These are phyloP conservation scores for Stygiomarasmius scandens DNA, from an alignment of 1,284 basidiomycete species.

Conservation along the genomic window DNA sequence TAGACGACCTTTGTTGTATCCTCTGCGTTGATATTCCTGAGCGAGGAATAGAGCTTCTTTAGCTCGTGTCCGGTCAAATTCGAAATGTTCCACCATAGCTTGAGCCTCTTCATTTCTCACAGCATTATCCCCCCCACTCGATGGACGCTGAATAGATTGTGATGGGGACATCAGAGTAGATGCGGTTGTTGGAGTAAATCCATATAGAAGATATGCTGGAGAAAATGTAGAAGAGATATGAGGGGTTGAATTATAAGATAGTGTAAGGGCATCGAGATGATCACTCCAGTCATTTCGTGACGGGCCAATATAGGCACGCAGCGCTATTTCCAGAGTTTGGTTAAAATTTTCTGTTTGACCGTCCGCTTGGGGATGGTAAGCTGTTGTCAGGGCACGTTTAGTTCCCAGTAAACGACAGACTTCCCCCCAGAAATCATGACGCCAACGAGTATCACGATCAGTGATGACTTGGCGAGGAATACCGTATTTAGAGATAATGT, in stretches of 20 bases:
- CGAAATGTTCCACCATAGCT: constrained; percentile 22
- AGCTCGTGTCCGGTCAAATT: constrained; percentile 18
- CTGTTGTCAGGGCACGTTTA: constrained; percentile 22
- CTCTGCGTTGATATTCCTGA: constrained; percentile 22
- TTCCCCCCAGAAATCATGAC: constrained; percentile 8
- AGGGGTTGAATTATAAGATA: constrained; percentile 27
- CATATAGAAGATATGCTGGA: constrained; percentile 27
- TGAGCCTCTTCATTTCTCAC: constrained; percentile 15
- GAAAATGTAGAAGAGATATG: constrained; percentile 25
- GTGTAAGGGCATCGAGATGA: constrained; percentile 20
- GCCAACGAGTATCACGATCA: background rate
- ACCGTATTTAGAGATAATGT: constrained; percentile 30
- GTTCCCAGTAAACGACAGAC: constrained; percentile 20
- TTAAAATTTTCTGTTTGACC: constrained; percentile 36
- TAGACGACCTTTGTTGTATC: constrained; percentile 24
- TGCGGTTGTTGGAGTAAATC: constrained; percentile 23
- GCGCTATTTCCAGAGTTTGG: constrained; percentile 32
- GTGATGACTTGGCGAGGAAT: constrained; percentile 21
- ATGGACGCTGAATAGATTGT: background rate
- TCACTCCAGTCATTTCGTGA: constrained; percentile 20
- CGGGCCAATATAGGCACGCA: constrained; percentile 25
- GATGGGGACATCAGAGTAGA: constrained; percentile 13
- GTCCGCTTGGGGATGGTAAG: constrained; percentile 37
- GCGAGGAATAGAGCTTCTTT: constrained; percentile 25
- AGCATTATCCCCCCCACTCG: background rate